A percentile compares a stretch with the other conserved stretches of the same genome.
These are phyloP conservation scores for Ogataea trehalophila DNA, from an alignment of 805 yeast genomes.

Conservation along the genomic window DNA sequence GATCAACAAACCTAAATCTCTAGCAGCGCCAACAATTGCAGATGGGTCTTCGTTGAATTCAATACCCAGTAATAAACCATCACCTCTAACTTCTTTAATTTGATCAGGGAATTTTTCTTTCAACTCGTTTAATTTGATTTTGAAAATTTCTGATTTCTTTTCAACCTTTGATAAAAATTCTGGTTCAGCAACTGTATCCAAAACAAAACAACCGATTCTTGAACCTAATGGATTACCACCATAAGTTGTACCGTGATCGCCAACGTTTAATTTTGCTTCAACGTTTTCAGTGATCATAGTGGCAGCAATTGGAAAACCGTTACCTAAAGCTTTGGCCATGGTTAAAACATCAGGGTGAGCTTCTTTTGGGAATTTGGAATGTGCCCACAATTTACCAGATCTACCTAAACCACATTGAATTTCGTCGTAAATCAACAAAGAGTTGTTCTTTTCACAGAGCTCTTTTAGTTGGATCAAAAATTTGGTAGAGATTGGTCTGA, in stretches of 20 bases:
- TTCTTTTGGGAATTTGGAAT: slow-evolving; percentile 60
- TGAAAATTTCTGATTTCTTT: slow-evolving; percentile 54
- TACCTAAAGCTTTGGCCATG: slow-evolving; percentile 93
- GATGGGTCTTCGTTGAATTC: slow-evolving; percentile 67
- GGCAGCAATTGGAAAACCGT: slow-evolving; percentile 95
- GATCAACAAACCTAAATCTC: slow-evolving; percentile 75
- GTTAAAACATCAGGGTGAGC: slow-evolving; percentile 95
- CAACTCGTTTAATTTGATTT: slow-evolving; percentile 43
- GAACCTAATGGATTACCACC: slow-evolving; percentile 96
- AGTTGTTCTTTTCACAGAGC: slow-evolving; percentile 64
- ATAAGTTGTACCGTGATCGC: slow-evolving; percentile 97
- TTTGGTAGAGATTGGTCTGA: slow-evolving; percentile 58
- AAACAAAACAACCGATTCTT: slow-evolving; percentile 72
- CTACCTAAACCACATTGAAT: slow-evolving; percentile 97
- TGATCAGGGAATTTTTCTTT: slow-evolving; percentile 54
- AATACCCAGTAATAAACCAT: slow-evolving; percentile 82
- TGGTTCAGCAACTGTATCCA: slow-evolving; percentile 58
- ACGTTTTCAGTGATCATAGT: slow-evolving; percentile 80
- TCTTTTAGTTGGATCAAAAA: slow-evolving; percentile 63
- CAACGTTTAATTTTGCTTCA: slow-evolving; percentile 68
- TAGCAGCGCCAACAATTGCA: slow-evolving; percentile 59
- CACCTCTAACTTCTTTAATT: slow-evolving; percentile 73
- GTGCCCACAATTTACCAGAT: slow-evolving; percentile 93
- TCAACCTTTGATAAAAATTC: slow-evolving; percentile 59
- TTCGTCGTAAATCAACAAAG: slow-evolving; percentile 84